These are phyloP conservation scores for Fusarium kyushuense DNA, from an alignment of 2,329 filamentous ascomycete genomes.

Conservation along the genomic window DNA sequence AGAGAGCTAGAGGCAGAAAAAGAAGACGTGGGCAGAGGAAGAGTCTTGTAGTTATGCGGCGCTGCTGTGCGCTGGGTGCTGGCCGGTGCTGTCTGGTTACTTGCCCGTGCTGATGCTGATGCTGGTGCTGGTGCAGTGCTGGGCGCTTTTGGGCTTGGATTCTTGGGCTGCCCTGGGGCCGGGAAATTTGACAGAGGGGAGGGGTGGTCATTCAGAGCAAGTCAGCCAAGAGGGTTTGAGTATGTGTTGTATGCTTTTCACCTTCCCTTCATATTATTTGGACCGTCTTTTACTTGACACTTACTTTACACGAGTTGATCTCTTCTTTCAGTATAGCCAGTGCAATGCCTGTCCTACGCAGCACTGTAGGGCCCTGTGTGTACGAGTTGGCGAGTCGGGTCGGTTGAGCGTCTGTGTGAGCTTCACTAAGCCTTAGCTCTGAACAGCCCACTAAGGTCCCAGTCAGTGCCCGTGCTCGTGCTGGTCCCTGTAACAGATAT, in stretches of 20 bases:
- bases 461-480: constrained; percentile 20
- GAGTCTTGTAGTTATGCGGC: constrained; percentile 39
- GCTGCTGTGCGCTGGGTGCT: constrained; percentile 28
- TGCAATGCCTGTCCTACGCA: constrained; percentile 8
- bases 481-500: constrained; percentile 36
- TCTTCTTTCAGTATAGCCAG: constrained; percentile 14
- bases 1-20: constrained; percentile 38
- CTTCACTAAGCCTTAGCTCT: constrained; percentile 31
- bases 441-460: constrained; percentile 30
- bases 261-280: constrained; percentile 38
- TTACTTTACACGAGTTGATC: constrained; percentile 34
- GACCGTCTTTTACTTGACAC: constrained; percentile 28
- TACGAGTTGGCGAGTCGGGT: constrained; percentile 19
- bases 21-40: constrained; percentile 34
- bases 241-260: constrained; percentile 18
- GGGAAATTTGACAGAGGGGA: constrained; percentile 48
- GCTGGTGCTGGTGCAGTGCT: not conserved
- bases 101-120: not conserved
- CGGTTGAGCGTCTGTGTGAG: constrained; percentile 31
- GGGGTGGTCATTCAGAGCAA: not conserved
- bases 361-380: constrained; percentile 1
- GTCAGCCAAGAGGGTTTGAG: constrained; percentile 35
- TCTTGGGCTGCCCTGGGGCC: constrained; percentile 41
- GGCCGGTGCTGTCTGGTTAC: not conserved
- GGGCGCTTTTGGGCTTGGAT: constrained; percentile 26